These are phyloP conservation scores for Daldinia concentrica DNA, from an alignment of 495 filamentous ascomycete genomes.

Conservation along the genomic window DNA sequence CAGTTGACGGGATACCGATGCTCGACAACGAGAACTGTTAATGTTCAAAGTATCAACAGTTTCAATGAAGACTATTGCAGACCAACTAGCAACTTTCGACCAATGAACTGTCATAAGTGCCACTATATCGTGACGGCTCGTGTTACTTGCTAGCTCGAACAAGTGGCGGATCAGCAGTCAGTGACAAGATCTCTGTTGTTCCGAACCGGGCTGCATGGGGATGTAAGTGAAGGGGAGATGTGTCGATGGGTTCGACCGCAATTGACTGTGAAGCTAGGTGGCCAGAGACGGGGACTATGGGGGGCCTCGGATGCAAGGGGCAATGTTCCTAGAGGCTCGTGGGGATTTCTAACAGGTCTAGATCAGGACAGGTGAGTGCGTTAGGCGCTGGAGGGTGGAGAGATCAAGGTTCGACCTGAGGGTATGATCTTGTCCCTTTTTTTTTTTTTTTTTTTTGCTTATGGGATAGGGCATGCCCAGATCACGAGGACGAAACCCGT, in stretches of 20 bases:
- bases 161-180: conserved; percentile 26
- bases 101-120: conserved; percentile 16
- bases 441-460: conserved; percentile 16
- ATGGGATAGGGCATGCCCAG: conserved; percentile 30
- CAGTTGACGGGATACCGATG: conserved; percentile 16
- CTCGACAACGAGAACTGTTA: conserved; percentile 18
- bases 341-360: conserved; percentile 25
- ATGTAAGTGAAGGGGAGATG: conserved; percentile 12
- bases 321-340: conserved; percentile 39
- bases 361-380: conserved; percentile 10
- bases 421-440: neutral
- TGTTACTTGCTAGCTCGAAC: conserved; percentile 18
- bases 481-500: conserved; percentile 20
- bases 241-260: conserved; percentile 24
- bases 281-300: conserved; percentile 31
- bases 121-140: conserved; percentile 29
- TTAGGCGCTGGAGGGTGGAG: conserved; percentile 36
- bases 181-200: conserved; percentile 18
- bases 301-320: conserved; percentile 31
- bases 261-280: conserved; percentile 31
- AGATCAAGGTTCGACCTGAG: conserved; percentile 34
- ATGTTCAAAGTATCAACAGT: conserved; percentile 24
- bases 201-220: conserved; percentile 11
- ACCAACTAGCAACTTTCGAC: conserved; percentile 16
- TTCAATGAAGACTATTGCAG: conserved; percentile 11